Percentiles rank a stretch among this genome's conserved stretches.
Evolutionary conservation across 768 basidiomycete species (phyloP).

Genomic region (Fibroporia radiculosa): DNA sequence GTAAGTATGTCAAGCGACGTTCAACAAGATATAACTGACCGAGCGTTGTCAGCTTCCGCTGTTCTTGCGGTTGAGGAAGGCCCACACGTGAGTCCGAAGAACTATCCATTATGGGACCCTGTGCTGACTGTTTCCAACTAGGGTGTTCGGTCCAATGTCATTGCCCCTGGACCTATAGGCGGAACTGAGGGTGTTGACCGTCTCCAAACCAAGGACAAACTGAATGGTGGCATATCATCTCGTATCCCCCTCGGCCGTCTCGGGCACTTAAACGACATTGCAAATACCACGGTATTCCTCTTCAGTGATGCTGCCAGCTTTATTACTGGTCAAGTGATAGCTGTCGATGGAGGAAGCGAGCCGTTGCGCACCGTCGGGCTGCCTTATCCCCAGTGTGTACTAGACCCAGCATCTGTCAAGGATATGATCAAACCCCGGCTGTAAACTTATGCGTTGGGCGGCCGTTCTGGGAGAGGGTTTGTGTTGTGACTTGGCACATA

Average conservation of each 20-base stretch:
- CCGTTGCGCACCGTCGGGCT: slow-evolving; percentile 40
- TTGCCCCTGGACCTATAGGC: slow-evolving; percentile 76
- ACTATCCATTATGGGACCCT: not conserved
- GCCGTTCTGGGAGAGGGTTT: no score
- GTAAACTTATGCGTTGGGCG: no score
- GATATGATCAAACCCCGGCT: slow-evolving; percentile 42
- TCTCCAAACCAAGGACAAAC: slow-evolving; percentile 32
- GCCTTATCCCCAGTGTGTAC: slow-evolving; percentile 57
- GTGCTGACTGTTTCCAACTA: not conserved
- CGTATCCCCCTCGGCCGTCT: slow-evolving; percentile 41
- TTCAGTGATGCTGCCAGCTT: slow-evolving; percentile 76
- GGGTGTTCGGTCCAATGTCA: slow-evolving; percentile 87
- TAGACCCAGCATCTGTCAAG: slow-evolving; percentile 48
- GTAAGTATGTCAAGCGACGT: slow-evolving; percentile 10
- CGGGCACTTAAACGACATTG: slow-evolving; percentile 57
- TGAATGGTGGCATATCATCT: slow-evolving; percentile 7
- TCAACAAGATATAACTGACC: not conserved
- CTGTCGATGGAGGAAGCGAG: slow-evolving; percentile 60
- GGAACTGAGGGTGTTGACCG: slow-evolving; percentile 71
- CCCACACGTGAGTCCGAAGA: slow-evolving; percentile 41
- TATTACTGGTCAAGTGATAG: slow-evolving; percentile 69
- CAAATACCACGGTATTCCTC: slow-evolving; percentile 67
- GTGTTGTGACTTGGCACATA: no score
- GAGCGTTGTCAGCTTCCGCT: slow-evolving; percentile 39
- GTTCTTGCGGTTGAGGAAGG: slow-evolving; percentile 93